These are phyloP conservation scores for Penicillium fimorum DNA, from an alignment of 495 filamentous ascomycete genomes.

Conservation along the genomic window DNA sequence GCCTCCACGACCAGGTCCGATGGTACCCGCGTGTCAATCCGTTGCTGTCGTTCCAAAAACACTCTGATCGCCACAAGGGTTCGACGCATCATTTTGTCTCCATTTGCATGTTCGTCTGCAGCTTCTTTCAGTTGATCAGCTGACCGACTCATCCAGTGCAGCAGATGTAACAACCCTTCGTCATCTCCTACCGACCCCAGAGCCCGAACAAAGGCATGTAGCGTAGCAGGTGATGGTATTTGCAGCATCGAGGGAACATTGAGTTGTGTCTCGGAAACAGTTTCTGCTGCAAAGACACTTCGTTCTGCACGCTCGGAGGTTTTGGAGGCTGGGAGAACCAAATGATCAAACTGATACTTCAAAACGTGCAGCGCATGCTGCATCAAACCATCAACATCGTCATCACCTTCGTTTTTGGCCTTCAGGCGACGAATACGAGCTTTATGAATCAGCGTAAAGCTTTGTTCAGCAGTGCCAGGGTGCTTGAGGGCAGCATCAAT, in stretches of 20 bases:
- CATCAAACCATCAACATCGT: constrained; percentile 33
- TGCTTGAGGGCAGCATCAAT: constrained; percentile 32
- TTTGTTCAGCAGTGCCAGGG: constrained; percentile 27
- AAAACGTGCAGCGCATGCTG: constrained; percentile 32
- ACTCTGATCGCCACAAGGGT: constrained; percentile 52
- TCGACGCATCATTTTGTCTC: constrained; percentile 44
- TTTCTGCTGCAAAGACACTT: constrained; percentile 18
- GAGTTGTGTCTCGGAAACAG: constrained; percentile 14
- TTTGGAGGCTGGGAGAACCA: constrained; percentile 34
- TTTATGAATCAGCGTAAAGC: constrained; percentile 19
- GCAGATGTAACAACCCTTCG: constrained; percentile 47
- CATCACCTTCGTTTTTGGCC: constrained; percentile 9
- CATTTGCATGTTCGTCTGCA: constrained; percentile 43
- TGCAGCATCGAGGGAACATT: constrained; percentile 37
- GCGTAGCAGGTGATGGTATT: constrained; percentile 42
- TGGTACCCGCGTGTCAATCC: constrained; percentile 16
- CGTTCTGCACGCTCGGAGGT: constrained; percentile 26
- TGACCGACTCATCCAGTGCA: constrained; percentile 54
- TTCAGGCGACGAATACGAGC: constrained; percentile 13
- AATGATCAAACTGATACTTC: constrained; percentile 39
- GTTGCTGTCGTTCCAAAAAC: constrained; percentile 44
- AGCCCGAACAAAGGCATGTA: constrained; percentile 55
- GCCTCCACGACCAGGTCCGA: constrained; percentile 33
- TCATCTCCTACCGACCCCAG: constrained; percentile 51
- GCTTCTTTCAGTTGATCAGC: constrained; percentile 35